Conservation (phyloP, 2,329 filamentous ascomycete genomes). For the Colletotrichum sojae region DNA sequence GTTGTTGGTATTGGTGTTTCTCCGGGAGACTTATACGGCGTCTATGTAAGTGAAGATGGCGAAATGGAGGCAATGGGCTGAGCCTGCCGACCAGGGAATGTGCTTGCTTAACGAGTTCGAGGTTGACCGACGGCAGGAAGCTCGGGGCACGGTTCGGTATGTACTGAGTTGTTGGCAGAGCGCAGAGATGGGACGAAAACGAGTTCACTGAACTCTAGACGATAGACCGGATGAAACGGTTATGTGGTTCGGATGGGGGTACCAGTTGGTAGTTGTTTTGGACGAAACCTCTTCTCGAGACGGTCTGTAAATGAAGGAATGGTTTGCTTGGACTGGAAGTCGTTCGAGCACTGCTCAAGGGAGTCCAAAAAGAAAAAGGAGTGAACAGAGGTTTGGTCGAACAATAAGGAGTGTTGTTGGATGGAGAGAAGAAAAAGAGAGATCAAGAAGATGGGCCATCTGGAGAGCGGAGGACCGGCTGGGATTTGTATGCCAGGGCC, state of each 20-base stretch:
- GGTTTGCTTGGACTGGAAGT: constrained; percentile 26
- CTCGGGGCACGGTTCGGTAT: constrained; percentile 38
- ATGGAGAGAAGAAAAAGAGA: constrained; percentile 24
- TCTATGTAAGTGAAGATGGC: constrained; percentile 21
- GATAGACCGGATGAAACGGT: constrained; percentile 34
- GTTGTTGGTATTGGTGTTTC: constrained; percentile 4
- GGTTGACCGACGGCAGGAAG: constrained; percentile 27
- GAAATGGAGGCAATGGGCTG: constrained; percentile 38
- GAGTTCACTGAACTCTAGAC: constrained; percentile 41
- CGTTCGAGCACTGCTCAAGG: constrained; percentile 41
- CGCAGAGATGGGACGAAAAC: constrained; percentile 34
- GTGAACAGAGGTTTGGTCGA: constrained; percentile 38
- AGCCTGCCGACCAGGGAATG: constrained; percentile 38
- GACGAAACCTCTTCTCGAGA: constrained; percentile 26
- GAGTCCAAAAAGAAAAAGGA: constrained; percentile 29
- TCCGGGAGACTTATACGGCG: constrained; percentile 26
- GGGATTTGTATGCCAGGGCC: constrained; percentile 38
- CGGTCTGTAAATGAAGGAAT: constrained; percentile 38
- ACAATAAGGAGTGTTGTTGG: constrained; percentile 40
- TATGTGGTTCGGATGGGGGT: background rate
- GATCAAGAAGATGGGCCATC: background rate
- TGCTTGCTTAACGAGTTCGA: constrained; percentile 31
- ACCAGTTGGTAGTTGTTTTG: constrained; percentile 11
- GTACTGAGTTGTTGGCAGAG: constrained; percentile 25
- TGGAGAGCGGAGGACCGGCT: constrained; percentile 31